These are phyloP conservation scores for Lodderomyces oxycetoniae DNA, from an alignment of 1,139 yeast genomes.

Conservation along the genomic window DNA sequence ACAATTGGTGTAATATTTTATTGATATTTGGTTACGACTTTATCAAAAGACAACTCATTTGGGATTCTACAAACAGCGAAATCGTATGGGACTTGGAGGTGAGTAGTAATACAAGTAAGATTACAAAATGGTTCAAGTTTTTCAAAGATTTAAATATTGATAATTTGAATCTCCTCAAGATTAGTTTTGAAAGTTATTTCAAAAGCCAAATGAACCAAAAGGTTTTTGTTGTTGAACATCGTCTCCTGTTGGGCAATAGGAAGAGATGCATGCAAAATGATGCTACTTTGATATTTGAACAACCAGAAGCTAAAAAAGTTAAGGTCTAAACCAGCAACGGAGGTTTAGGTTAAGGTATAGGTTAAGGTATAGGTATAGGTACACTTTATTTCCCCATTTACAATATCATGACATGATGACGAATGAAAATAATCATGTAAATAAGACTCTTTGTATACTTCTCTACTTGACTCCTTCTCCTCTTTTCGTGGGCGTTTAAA, in stretches of 20 bases:
- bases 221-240: slow-evolving; percentile 19
- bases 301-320: not conserved
- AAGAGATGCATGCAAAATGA: slow-evolving; percentile 1
- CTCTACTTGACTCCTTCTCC: not conserved
- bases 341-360: too few relatives aligned
- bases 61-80: slow-evolving; percentile 8
- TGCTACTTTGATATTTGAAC: too few relatives aligned
- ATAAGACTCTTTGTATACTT: not conserved
- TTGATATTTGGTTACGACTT: slow-evolving; percentile 45
- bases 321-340: too few relatives aligned
- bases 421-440: not conserved
- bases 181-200: slow-evolving; percentile 31
- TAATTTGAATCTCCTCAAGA: slow-evolving; percentile 19
- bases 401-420: not conserved
- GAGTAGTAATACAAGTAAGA: slow-evolving; percentile 14
- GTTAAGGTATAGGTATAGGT: too few relatives aligned
- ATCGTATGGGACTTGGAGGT: slow-evolving; percentile 29
- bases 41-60: slow-evolving; percentile 25
- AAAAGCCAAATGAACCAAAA: slow-evolving; percentile 33
- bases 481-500: not conserved
- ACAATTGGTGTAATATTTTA: slow-evolving; percentile 50
- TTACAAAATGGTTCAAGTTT: slow-evolving; percentile 30
- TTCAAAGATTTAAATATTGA: slow-evolving; percentile 20
- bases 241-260: not conserved
- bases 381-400: not conserved